phyloP scores from a whole-genome alignment of 1,284 basidiomycete species.

The Cutaneotrichosporon sp. region DNA sequence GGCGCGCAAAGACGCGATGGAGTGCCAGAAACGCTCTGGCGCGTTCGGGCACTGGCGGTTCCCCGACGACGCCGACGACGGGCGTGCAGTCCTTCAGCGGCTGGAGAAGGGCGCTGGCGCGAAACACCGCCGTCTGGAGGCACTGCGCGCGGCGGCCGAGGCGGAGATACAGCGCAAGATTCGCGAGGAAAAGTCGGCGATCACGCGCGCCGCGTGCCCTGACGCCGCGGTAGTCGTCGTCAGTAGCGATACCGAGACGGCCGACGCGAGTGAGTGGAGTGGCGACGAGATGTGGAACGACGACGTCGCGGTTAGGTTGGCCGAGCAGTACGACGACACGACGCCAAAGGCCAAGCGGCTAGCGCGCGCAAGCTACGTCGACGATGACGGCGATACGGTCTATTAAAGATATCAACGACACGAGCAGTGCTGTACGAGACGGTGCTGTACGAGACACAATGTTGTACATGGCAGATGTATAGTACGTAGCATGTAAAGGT shows the following conservation, averaged over 20 bases:
- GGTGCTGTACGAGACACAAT: too few relatives aligned
- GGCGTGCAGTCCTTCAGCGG: not conserved
- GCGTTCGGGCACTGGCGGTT: constrained; percentile 32
- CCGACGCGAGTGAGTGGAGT: constrained; percentile 8
- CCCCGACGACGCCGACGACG: constrained; percentile 15
- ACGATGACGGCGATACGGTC: not conserved
- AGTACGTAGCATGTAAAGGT: too few relatives aligned
- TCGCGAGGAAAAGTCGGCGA: not conserved
- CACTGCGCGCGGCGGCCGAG: not conserved
- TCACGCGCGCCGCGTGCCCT: too few relatives aligned
- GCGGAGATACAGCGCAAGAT: not conserved
- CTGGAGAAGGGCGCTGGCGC: not conserved
- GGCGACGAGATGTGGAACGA: constrained; percentile 4
- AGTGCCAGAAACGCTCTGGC: constrained; percentile 24
- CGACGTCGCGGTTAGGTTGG: not conserved
- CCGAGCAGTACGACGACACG: not conserved
- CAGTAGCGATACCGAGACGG: constrained; percentile 1
- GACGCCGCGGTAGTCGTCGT: not conserved
- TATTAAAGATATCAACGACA: too few relatives aligned
- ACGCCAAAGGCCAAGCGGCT: not conserved
- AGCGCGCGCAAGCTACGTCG: too few relatives aligned
- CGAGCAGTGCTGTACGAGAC: too few relatives aligned
- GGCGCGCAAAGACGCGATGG: constrained; percentile 16
- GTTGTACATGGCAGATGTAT: too few relatives aligned
- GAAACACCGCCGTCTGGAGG: constrained; percentile 2